Evolutionary conservation across 2,329 filamentous ascomycete species (phyloP), one percentile per base, ranked within the genome.

Genomic region (Cordyceps militaris): DNA sequence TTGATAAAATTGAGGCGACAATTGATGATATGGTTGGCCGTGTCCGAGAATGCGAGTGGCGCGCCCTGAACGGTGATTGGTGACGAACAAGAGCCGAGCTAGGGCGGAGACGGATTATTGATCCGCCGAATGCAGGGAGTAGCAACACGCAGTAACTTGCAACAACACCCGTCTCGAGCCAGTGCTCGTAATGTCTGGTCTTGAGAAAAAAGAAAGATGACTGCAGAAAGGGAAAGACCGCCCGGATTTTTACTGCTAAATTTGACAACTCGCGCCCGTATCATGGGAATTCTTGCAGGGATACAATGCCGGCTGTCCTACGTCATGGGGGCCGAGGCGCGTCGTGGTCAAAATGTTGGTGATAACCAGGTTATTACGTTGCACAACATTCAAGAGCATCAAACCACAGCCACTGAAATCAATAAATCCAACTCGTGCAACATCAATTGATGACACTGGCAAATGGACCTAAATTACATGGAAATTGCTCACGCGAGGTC

Each of bases 401-500:
- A 7, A 16, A 11, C 23, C 1, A 6, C 24, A 42, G n/a, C 23
- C 24, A 3, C 11, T 11, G 32, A 38, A 32, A 28, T 14, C 14
- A 16, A 42, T 16, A n/a, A 11, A 34, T 32, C 14, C 10, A 13
- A 21, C 38, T 53, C 16, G 11, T 24, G 44, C n/a, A 21, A 16
- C 26, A 8, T 47, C 28, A 21, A 47, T 47, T 21, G 23, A 24
- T 36, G n/a, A n/a, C n/a, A n/a, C n/a, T n/a, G n/a, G n/a, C n/a
- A n/a, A n/a, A n/a, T n/a, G n/a, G n/a, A n/a, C n/a, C n/a, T n/a
- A n/a, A n/a, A n/a, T 32, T 4, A 7, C 14, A 34, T 30, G 32
- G 38, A 21, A 53, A 47, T 19, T 47, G 52, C 42, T 47, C 52
- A 55, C 43, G 52, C 52, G 52, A 55, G 42, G 34, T 24, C 38